Evolutionary conservation across 495 filamentous ascomycete species (phyloP), one percentile per base, ranked within the genome.

Genomic region (Hypoxylon crocopeplum): DNA sequence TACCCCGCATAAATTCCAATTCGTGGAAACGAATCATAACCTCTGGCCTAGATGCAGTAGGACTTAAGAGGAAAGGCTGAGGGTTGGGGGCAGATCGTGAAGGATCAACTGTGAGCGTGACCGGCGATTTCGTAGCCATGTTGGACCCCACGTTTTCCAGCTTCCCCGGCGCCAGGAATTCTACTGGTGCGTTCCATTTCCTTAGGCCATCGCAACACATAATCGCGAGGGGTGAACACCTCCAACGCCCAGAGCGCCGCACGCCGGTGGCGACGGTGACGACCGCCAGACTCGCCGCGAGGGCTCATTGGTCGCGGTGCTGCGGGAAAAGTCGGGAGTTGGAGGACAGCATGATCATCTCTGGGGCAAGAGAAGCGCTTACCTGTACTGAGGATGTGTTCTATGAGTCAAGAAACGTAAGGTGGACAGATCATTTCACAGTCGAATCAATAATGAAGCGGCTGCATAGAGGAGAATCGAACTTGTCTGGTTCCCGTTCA

Each of bases 191-290:
- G 40, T 59, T 50, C 46, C 27, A 59, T 55, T 59, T 48, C 55
- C 39, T 64, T 64, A 64, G 48, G 56, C 61, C 21, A 64, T 64
- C 32, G 50, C 32, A 64, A 64, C 50, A 59, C 61, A 55, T 64
- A 64, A 64, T 59, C 45, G 25, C 39, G 41, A 59, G 39, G 44
- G 49, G 34, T 46, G 34, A 55, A 41, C 32, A 50, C 19, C 48
- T 37, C 25, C 24, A 29, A 24, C 30, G 42, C 53, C 54, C 19
- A 58, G 36, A 42, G 13, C 22, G 25, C 16, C 56, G 19, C 30
- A n/a, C 8, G 15, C 24, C 58, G 60, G 51, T 49, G 34, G 48
- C 24, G 47, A n/a, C 44, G 42, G 24, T 50, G 55, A 55, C 37
- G 25, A 49, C 17, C 22, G 36, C 17, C 45, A 25, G n/a, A 39